Conservation (phyloP, 2,329 filamentous ascomycete genomes). For the Exophiala dermatitidis region DNA sequence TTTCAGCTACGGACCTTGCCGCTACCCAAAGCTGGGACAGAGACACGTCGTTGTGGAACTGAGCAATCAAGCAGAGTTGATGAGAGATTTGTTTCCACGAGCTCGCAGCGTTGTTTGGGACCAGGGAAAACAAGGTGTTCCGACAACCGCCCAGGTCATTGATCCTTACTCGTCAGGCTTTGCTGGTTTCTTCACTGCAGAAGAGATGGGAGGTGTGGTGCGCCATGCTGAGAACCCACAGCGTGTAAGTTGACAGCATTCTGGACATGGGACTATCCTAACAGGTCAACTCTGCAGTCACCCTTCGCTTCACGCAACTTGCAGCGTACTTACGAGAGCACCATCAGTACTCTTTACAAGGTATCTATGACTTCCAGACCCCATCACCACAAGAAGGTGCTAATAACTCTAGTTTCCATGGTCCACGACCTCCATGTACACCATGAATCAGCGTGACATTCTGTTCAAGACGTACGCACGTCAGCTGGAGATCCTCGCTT, state of each 20-base stretch:
- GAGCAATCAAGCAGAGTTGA: conserved; percentile 44
- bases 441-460: conserved; percentile 40
- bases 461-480: conserved; percentile 41
- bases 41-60: conserved; percentile 42
- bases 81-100: conserved; percentile 46
- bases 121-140: conserved; percentile 28
- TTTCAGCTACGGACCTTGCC: conserved; percentile 30
- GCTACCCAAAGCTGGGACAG: conserved; percentile 42
- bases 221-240: conserved; percentile 45
- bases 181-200: conserved; percentile 44
- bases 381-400: not conserved
- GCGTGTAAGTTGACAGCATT: conserved; percentile 37
- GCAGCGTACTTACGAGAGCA: conserved; percentile 48
- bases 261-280: not conserved
- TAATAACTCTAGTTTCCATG: conserved; percentile 43
- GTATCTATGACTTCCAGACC: conserved; percentile 26
- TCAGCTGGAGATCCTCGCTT: conserved; percentile 63
- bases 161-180: conserved; percentile 46
- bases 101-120: conserved; percentile 46
- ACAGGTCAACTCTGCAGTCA: conserved; percentile 33
- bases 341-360: conserved; percentile 48
- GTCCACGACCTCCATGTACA: conserved; percentile 41
- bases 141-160: conserved; percentile 31
- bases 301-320: conserved; percentile 44
- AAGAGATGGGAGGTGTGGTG: conserved; percentile 43